Percentiles rank a stretch among this genome's conserved stretches.
Conservation (phyloP, 2,329 filamentous ascomycete genomes). For the Alternaria hordeiaustralica region DNA sequence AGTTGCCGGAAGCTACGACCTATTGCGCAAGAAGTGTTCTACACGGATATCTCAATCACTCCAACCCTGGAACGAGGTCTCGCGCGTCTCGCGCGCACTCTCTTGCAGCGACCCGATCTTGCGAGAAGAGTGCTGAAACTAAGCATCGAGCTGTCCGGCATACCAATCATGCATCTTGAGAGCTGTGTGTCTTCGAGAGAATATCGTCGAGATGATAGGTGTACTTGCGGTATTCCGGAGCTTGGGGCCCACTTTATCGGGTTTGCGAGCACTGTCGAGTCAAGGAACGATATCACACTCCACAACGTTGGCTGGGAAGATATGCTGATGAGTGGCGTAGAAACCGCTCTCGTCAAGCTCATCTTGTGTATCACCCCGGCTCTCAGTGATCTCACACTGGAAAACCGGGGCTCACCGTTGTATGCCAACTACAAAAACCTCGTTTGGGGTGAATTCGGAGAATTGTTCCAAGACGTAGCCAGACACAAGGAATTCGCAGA, state of each 20-base stretch:
- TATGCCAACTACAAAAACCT: neutral
- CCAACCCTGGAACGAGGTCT: neutral
- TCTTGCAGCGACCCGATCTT: neutral
- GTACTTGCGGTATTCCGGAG: neutral
- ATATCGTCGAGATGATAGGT: too few relatives aligned
- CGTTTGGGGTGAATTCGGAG: neutral
- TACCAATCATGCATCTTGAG: neutral
- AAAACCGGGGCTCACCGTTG: neutral
- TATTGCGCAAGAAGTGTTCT: neutral
- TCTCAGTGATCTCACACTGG: neutral
- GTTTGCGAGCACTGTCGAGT: neutral
- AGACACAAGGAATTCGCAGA: neutral
- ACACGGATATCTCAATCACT: neutral
- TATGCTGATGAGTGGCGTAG: neutral
- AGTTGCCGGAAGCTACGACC: neutral
- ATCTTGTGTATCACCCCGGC: neutral
- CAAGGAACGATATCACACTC: neutral
- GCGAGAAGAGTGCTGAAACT: neutral
- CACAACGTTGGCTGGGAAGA: neutral
- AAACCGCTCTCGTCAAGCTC: neutral
- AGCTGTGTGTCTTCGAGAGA: neutral
- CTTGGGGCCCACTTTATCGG: neutral
- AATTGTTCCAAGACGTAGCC: neutral
- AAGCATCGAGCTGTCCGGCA: fast-evolving
- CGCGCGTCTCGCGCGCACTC: neutral